These are phyloP conservation scores for Pneumocystis oryctolagi DNA, from an alignment of 1,139 yeast genomes.

Conservation along the genomic window DNA sequence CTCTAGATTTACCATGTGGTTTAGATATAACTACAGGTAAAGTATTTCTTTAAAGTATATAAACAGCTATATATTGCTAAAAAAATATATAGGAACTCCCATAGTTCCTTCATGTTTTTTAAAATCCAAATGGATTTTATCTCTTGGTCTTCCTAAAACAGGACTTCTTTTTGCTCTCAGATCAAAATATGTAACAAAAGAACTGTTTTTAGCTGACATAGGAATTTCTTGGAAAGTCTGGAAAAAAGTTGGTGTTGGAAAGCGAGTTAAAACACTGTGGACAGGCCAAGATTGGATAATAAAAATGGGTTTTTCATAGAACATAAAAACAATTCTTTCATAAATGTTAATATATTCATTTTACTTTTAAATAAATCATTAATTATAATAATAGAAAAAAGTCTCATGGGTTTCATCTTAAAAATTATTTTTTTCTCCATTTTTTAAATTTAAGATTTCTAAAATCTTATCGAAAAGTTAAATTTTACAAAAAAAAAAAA, in stretches of 20 bases:
- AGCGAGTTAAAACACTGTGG: not conserved
- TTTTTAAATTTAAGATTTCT: not conserved
- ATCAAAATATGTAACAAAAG: not conserved
- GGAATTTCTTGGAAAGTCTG: not conserved
- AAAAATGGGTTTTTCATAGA: not conserved
- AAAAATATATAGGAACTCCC: not conserved
- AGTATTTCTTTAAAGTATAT: not conserved
- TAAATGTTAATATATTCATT: not conserved
- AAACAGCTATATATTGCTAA: not conserved
- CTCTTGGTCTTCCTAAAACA: not conserved
- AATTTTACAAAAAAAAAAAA: not conserved
- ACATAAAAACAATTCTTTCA: not conserved
- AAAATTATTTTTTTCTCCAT: not conserved
- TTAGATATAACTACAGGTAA: slow-evolving; percentile 68
- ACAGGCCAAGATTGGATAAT: not conserved
- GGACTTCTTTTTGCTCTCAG: not conserved
- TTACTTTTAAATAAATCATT: no score
- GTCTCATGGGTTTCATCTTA: no score
- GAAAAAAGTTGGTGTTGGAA: not conserved
- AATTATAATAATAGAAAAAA: no score
- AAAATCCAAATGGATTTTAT: not conserved
- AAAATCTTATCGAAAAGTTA: no score
- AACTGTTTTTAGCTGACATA: not conserved
- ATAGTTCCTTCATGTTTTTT: not conserved
- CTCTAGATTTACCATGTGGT: slow-evolving; percentile 71